Percentiles rank a stretch among this genome's conserved stretches.
phyloP scores from a whole-genome alignment of 768 basidiomycete species.

The Termitomyces sp. region DNA sequence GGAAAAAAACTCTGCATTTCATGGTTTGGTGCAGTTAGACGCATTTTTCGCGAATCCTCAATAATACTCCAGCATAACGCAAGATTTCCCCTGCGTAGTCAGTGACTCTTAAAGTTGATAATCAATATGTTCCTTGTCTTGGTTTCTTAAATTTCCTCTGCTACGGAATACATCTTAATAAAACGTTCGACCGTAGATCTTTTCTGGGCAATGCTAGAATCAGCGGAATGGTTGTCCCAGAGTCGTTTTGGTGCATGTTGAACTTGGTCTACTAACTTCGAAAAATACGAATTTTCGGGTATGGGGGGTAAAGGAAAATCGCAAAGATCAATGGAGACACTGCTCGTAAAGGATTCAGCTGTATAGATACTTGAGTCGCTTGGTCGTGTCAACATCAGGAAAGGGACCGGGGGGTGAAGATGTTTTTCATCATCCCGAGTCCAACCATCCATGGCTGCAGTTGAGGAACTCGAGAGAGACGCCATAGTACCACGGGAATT shows the following conservation, averaged over 20 bases:
- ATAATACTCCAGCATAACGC: background rate
- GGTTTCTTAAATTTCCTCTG: background rate
- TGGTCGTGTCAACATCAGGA: slow-evolving; percentile 30
- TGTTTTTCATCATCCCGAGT: slow-evolving; percentile 7
- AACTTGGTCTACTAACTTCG: slow-evolving; percentile 15
- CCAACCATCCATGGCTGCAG: slow-evolving; percentile 12
- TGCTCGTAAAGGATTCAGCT: slow-evolving; percentile 31
- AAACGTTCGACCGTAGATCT: slow-evolving; percentile 19
- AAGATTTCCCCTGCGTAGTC: background rate
- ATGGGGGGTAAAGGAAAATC: slow-evolving; percentile 43
- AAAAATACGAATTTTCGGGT: slow-evolving; percentile 13
- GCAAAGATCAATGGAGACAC: slow-evolving; percentile 34
- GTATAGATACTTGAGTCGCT: slow-evolving; percentile 28
- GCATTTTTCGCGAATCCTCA: background rate
- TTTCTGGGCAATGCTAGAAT: slow-evolving; percentile 13
- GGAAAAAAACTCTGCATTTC: background rate
- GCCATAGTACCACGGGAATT: slow-evolving; percentile 12
- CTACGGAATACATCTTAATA: slow-evolving; percentile 18
- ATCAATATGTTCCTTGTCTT: too few relatives aligned
- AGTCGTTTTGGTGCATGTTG: slow-evolving; percentile 10
- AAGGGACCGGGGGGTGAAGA: slow-evolving; percentile 17
- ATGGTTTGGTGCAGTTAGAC: background rate
- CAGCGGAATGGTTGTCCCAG: slow-evolving; percentile 13
- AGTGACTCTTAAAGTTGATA: background rate
- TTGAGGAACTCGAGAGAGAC: slow-evolving; percentile 12